These are phyloP conservation scores for Pholiota microspora DNA, from an alignment of 768 basidiomycete genomes.

Conservation along the genomic window DNA sequence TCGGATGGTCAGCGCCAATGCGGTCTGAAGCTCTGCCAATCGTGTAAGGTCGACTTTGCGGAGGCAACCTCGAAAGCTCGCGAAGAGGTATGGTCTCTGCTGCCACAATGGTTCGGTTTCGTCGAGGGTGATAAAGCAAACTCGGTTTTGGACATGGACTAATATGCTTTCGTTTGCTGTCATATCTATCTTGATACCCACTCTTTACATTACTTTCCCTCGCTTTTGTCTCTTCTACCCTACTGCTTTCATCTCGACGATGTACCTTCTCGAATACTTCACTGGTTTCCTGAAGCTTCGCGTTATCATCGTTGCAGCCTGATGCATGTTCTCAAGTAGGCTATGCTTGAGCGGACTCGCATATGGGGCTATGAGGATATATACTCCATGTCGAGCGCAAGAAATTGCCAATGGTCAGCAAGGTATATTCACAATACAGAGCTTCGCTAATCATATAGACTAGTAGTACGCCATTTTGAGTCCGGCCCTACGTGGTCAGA, in stretches of 20 bases:
- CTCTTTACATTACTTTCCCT: background rate
- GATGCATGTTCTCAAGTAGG: too few species aligned
- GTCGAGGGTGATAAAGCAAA: slow-evolving; percentile 17
- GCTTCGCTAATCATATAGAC: background rate
- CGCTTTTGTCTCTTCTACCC: background rate
- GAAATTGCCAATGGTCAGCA: too few species aligned
- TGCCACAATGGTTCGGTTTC: slow-evolving; percentile 68
- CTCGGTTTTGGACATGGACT: slow-evolving; percentile 20
- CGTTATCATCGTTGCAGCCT: too few species aligned
- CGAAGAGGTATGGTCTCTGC: slow-evolving; percentile 57
- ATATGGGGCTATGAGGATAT: too few species aligned
- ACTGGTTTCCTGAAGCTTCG: too few species aligned
- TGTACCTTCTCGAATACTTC: background rate
- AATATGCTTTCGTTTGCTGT: slow-evolving; percentile 1
- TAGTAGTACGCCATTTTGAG: too few species aligned
- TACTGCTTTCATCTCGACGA: background rate
- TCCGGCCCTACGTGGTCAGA: background rate
- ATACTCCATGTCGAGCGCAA: too few species aligned
- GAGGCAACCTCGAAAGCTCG: slow-evolving; percentile 45
- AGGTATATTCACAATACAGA: too few species aligned
- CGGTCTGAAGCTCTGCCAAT: slow-evolving; percentile 32
- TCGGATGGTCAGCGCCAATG: slow-evolving; percentile 58
- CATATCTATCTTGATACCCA: background rate
- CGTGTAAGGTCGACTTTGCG: slow-evolving; percentile 45
- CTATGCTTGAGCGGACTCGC: too few species aligned